A percentile compares a stretch with the other conserved stretches of the same genome.
phyloP scores from a whole-genome alignment of 2,329 filamentous ascomycete genomes.

The Neospermospora avenae region DNA sequence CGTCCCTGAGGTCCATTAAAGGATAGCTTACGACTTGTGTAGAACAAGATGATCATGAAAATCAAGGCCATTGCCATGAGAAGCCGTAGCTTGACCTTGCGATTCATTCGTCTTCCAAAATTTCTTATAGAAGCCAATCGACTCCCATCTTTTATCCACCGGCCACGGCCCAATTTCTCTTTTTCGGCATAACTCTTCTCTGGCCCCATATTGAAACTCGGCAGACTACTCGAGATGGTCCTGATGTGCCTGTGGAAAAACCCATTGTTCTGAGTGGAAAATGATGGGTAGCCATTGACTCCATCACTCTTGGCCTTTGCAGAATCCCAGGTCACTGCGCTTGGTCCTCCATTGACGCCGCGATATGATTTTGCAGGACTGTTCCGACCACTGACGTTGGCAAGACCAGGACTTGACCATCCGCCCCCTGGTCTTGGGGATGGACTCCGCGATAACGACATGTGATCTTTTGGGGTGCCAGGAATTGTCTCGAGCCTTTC shows the following conservation, averaged over 20 bases:
- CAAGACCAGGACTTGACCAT: conserved; percentile 79
- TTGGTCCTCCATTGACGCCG: conserved; percentile 51
- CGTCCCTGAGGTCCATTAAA: not conserved
- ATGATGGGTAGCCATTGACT: conserved; percentile 72
- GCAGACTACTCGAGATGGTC: conserved; percentile 74
- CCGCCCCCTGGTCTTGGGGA: conserved; percentile 81
- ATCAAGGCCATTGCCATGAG: conserved; percentile 58
- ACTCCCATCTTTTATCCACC: conserved; percentile 49
- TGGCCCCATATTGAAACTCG: conserved; percentile 59
- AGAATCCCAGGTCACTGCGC: conserved; percentile 73
- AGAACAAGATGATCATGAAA: conserved; percentile 62
- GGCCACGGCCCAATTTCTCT: conserved; percentile 66
- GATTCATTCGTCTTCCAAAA: conserved; percentile 51
- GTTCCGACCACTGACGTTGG: conserved; percentile 58
- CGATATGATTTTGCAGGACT: conserved; percentile 55
- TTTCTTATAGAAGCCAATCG: conserved; percentile 46
- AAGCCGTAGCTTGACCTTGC: conserved; percentile 63
- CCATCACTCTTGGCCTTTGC: conserved; percentile 74
- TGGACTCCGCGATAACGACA: conserved; percentile 85
- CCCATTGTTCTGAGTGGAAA: conserved; percentile 76
- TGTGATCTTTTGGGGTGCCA: conserved; percentile 55
- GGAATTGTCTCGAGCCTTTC: conserved; percentile 33
- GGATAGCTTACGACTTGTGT: conserved; percentile 66
- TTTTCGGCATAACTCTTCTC: conserved; percentile 63
- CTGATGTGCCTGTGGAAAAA: conserved; percentile 86